Percentiles rank a stretch among this genome's conserved stretches.
phyloP scores from a whole-genome alignment of 1,284 basidiomycete genomes.

The Porogramme epimiltina region DNA sequence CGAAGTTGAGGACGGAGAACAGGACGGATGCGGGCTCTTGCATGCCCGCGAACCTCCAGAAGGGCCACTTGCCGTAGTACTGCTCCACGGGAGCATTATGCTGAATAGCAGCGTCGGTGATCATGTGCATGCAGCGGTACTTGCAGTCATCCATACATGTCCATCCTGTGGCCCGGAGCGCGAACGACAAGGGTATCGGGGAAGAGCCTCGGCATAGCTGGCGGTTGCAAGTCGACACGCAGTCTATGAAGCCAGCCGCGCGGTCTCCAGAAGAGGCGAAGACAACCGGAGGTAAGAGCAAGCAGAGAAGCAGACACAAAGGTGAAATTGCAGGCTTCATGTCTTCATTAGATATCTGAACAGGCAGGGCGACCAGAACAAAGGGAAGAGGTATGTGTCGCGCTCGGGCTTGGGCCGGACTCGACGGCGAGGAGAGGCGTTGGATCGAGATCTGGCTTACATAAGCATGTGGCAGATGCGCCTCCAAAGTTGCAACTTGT shows the following conservation, averaged over 20 bases:
- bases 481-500: too few species aligned
- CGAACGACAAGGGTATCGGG: constrained; percentile 38
- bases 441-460: too few species aligned
- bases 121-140: constrained; percentile 85
- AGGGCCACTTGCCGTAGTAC: constrained; percentile 98
- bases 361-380: not conserved
- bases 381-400: not conserved
- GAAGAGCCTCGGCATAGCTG: constrained; percentile 16
- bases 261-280: constrained; percentile 37
- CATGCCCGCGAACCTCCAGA: constrained; percentile 82
- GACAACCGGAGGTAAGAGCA: constrained; percentile 1
- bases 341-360: not conserved
- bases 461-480: too few species aligned
- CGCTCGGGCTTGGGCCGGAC: too few species aligned
- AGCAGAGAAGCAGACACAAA: not conserved
- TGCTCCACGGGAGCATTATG: constrained; percentile 59
- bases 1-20: constrained; percentile 87
- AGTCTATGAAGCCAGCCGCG: constrained; percentile 29
- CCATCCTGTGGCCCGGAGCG: constrained; percentile 65
- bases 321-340: not conserved
- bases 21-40: constrained; percentile 94
- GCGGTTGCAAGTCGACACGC: constrained; percentile 29
- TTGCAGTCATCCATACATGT: constrained; percentile 87
- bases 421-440: too few species aligned
- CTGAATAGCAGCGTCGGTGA: constrained; percentile 66